These are phyloP conservation scores for Globisporangium barbulae DNA, from an alignment of 352 stramenopile genomes.

Conservation along the genomic window DNA sequence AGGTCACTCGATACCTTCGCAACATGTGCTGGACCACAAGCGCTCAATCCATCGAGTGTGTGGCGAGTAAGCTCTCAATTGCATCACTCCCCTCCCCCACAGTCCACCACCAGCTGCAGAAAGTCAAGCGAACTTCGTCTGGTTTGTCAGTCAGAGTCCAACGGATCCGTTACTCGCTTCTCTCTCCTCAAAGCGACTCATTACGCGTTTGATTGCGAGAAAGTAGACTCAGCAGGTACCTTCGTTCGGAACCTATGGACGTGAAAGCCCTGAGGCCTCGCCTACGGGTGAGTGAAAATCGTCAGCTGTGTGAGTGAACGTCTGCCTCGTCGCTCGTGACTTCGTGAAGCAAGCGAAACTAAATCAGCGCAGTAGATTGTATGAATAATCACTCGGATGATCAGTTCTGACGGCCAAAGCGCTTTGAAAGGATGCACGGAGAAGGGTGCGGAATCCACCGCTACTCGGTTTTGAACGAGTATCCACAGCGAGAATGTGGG, in stretches of 20 bases:
- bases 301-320: constrained; percentile 1
- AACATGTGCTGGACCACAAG: no score
- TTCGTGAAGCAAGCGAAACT: neutral
- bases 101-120: neutral
- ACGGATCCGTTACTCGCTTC: neutral
- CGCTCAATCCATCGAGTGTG: no score
- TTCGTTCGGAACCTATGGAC: neutral
- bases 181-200: neutral
- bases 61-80: neutral
- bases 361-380: neutral
- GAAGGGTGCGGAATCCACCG: constrained; percentile 6
- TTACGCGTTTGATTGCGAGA: neutral
- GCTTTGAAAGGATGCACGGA: neutral
- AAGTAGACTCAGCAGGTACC: neutral
- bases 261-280: neutral
- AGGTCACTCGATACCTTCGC: no score
- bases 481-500: neutral
- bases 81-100: neutral
- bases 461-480: neutral
- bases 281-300: neutral
- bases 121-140: neutral
- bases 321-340: neutral
- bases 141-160: neutral
- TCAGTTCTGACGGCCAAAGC: neutral
- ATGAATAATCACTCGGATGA: neutral